Evolutionary conservation across 345 rosid species (phyloP).

Genomic region (Abelmoschus esculentus): DNA sequence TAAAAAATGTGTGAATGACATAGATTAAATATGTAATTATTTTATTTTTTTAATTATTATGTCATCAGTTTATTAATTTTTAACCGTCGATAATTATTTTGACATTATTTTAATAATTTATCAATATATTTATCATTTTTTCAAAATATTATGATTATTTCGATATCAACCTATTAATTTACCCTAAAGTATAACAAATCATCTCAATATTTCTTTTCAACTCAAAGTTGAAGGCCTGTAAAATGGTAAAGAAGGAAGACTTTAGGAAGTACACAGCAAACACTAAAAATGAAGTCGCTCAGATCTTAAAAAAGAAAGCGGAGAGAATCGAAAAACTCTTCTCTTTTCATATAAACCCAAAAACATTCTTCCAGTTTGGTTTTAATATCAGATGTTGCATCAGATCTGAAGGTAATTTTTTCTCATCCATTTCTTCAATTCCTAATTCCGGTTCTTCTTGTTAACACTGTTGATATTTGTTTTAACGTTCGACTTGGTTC

Average conservation of each 20-base stretch:
- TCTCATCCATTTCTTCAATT: not conserved
- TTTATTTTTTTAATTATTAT: too few relatives aligned
- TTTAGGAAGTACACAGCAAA: not conserved
- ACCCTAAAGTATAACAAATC: too few relatives aligned
- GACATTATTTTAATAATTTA: too few relatives aligned
- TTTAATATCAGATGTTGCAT: not conserved
- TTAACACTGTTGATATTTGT: not conserved
- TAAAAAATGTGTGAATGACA: too few relatives aligned
- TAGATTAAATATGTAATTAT: too few relatives aligned
- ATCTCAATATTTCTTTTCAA: too few relatives aligned
- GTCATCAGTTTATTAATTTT: too few relatives aligned
- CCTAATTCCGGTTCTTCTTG: not conserved
- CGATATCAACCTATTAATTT: too few relatives aligned
- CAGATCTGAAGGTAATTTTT: conserved; percentile 9
- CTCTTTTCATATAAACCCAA: not conserved
- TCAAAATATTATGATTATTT: too few relatives aligned
- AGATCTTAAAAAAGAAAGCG: not conserved
- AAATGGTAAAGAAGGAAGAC: not conserved
- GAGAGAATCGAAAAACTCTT: not conserved
- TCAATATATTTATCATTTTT: too few relatives aligned
- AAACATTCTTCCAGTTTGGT: not conserved
- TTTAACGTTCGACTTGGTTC: conserved; percentile 6
- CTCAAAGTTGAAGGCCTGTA: not conserved
- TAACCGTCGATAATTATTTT: too few relatives aligned
- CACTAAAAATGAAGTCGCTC: not conserved